Evolutionary conservation across 257 asterid genomes (phyloP).

Genomic region (Salvia hispanica): DNA sequence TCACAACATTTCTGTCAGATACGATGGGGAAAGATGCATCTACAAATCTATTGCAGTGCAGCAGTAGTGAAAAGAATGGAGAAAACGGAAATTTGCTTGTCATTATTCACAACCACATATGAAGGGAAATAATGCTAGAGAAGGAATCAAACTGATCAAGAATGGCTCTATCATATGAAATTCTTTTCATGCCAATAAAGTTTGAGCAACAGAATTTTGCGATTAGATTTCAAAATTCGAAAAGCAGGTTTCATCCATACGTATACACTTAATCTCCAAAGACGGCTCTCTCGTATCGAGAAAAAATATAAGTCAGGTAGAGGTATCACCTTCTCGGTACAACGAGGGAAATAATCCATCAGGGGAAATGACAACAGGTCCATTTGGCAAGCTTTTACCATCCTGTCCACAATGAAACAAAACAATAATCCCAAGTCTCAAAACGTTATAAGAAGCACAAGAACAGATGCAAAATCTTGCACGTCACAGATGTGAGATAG

Average conservation of each 20-base stretch:
- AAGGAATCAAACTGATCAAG: not conserved
- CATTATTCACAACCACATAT: slow-evolving; percentile 2
- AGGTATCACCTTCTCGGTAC: slow-evolving; percentile 77
- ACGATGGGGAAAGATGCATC: not conserved
- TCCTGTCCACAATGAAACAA: slow-evolving; percentile 60
- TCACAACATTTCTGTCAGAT: slow-evolving; percentile 23
- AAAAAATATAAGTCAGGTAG: not conserved
- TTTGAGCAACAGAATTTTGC: not conserved
- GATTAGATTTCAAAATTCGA: not conserved
- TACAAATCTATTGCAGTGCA: not conserved
- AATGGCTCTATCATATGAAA: not conserved
- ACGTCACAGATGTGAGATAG: not conserved
- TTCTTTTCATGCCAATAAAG: not conserved
- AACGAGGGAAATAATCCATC: slow-evolving; percentile 96
- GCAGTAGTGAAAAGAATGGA: not conserved
- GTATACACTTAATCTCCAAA: not conserved
- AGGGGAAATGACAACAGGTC: slow-evolving; percentile 99
- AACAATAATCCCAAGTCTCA: slow-evolving; percentile 13
- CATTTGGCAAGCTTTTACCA: slow-evolving; percentile 90
- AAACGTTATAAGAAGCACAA: slow-evolving; percentile 16
- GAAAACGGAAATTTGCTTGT: not conserved
- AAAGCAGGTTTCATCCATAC: not conserved
- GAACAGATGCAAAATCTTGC: slow-evolving; percentile 4
- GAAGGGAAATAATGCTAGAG: not conserved
- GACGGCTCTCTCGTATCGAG: not conserved